Percentiles rank a stretch among this genome's conserved stretches.
Conservation (phyloP, 495 filamentous ascomycete species). For the Tetracladium setigerum region DNA sequence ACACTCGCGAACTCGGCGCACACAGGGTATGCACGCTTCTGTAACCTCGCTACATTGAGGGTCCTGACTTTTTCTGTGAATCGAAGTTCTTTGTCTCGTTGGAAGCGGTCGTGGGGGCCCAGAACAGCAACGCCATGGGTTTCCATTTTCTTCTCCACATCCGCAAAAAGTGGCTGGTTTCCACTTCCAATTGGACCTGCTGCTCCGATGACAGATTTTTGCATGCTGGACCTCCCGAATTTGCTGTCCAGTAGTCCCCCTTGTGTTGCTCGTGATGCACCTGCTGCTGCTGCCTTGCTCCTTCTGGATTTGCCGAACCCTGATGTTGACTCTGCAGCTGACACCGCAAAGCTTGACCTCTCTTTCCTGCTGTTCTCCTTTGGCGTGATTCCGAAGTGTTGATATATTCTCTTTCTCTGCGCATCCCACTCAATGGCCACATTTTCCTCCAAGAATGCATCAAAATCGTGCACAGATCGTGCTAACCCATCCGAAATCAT, state of each 20-base stretch:
- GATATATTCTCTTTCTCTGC: slow-evolving; percentile 84
- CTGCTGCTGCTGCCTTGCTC: slow-evolving; percentile 29
- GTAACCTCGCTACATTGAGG: slow-evolving; percentile 65
- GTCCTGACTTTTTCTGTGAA: slow-evolving; percentile 68
- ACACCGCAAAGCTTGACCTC: slow-evolving; percentile 49
- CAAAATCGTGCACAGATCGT: slow-evolving; percentile 81
- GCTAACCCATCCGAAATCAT: slow-evolving; percentile 86
- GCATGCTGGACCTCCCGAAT: slow-evolving; percentile 64
- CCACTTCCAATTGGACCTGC: slow-evolving; percentile 49
- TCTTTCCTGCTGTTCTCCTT: slow-evolving; percentile 40
- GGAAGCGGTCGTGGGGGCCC: slow-evolving; percentile 59
- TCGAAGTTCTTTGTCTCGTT: slow-evolving; percentile 71
- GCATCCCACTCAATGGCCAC: slow-evolving; percentile 93
- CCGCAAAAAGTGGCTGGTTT: slow-evolving; percentile 55
- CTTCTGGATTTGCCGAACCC: slow-evolving; percentile 48
- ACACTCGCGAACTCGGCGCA: slow-evolving; percentile 64
- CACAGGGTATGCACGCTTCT: slow-evolving; percentile 56
- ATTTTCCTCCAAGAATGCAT: slow-evolving; percentile 86
- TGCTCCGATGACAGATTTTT: slow-evolving; percentile 78
- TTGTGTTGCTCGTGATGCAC: slow-evolving; percentile 24
- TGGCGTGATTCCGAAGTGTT: slow-evolving; percentile 86
- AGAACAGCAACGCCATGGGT: slow-evolving; percentile 24
- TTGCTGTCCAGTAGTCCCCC: slow-evolving; percentile 44
- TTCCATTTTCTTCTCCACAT: slow-evolving; percentile 51
- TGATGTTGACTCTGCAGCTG: slow-evolving; percentile 25